Evolutionary conservation across 495 filamentous ascomycete species (phyloP).

Genomic region (Tuber borchii): DNA sequence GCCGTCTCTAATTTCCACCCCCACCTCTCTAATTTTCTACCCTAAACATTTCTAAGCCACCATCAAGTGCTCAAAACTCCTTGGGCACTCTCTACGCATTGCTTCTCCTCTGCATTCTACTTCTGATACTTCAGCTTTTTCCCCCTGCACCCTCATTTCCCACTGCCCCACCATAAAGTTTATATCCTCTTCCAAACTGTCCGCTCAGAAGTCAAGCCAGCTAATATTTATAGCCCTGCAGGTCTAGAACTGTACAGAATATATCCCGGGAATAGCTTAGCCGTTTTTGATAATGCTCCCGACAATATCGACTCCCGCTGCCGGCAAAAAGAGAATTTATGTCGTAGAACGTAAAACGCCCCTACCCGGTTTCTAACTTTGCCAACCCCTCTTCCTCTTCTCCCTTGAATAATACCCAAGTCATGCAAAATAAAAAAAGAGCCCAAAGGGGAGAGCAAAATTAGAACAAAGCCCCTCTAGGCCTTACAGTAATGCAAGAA

Average conservation of each 20-base stretch:
- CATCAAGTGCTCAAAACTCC: background rate
- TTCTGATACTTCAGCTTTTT: background rate
- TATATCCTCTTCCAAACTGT: background rate
- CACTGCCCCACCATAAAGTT: background rate
- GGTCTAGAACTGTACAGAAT: background rate
- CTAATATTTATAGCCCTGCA: background rate
- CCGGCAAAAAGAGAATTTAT: conserved; percentile 35
- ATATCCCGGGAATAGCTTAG: background rate
- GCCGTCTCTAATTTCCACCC: too few relatives aligned
- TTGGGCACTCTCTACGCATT: background rate
- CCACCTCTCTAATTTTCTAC: background rate
- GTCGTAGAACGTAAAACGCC: conserved; percentile 35
- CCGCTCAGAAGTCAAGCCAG: background rate
- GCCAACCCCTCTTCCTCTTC: background rate
- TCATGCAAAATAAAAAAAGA: background rate
- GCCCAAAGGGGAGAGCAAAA: background rate
- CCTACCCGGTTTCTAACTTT: conserved; percentile 20
- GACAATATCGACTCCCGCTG: conserved; percentile 17
- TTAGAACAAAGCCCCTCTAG: background rate
- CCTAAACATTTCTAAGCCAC: background rate
- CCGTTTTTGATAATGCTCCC: conserved; percentile 16
- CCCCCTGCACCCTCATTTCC: background rate
- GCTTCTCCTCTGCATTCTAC: background rate
- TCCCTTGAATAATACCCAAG: background rate
- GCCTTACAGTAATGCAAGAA: background rate